These are phyloP conservation scores for Smithsoniella earleae DNA, from an alignment of 163 green algal species.

Conservation along the genomic window DNA sequence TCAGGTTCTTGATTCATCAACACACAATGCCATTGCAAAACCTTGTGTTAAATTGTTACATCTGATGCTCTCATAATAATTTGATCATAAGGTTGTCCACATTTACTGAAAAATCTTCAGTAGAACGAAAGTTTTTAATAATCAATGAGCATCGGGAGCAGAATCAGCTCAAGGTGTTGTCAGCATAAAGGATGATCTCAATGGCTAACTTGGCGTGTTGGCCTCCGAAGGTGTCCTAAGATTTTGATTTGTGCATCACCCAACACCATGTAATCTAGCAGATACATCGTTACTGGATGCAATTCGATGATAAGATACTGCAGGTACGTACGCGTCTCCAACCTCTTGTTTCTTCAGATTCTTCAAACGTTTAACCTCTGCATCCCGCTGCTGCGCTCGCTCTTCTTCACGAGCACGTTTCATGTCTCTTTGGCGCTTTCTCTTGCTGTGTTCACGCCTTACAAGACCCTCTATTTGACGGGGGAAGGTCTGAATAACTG, in stretches of 20 bases:
- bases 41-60: too few species aligned
- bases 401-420: slow-evolving; percentile 36
- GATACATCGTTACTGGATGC: too few species aligned
- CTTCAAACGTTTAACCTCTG: slow-evolving; percentile 77
- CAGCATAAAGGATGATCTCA: slow-evolving; percentile 30
- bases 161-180: slow-evolving; percentile 9
- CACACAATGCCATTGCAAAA: too few species aligned
- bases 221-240: slow-evolving; percentile 31
- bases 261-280: background rate
- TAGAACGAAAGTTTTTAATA: slow-evolving; percentile 30
- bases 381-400: slow-evolving; percentile 37
- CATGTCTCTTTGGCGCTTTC: slow-evolving; percentile 47
- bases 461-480: slow-evolving; percentile 52
- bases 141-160: background rate
- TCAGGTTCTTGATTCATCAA: too few species aligned
- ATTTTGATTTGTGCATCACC: slow-evolving; percentile 28
- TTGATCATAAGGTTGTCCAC: too few species aligned
- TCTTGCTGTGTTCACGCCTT: slow-evolving; percentile 61
- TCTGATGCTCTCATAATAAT: too few species aligned
- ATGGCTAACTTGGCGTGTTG: background rate
- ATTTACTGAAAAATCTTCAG: too few species aligned
- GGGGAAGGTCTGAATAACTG: slow-evolving; percentile 60
- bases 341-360: slow-evolving; percentile 85
- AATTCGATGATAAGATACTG: too few species aligned
- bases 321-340: slow-evolving; percentile 52